Evolutionary conservation across 2,329 filamentous ascomycete genomes (phyloP), one percentile per base, ranked within the genome.

Genomic region (Fusarium haematococcum): DNA sequence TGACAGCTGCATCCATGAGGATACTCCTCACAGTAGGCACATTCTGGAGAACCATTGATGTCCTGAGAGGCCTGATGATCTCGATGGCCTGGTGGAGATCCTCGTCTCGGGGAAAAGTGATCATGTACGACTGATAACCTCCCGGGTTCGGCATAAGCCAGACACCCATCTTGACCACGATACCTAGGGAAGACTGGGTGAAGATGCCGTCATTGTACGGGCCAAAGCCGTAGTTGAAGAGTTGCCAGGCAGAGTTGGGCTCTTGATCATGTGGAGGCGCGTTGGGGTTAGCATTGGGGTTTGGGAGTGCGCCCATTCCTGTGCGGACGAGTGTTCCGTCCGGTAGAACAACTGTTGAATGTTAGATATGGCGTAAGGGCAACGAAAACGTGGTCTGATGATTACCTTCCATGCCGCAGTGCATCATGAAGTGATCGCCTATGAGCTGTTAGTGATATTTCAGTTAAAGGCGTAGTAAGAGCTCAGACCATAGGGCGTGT

Each of bases 1-100:
- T 65, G 6, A 77, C 75, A 5, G 75, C 75, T 18, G 75, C 75
- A 2, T 77, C 75, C 2, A 77, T 18, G 2, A 77, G 63, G 4
- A 77, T 56, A 18, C 74, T 73, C 9, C 75, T 56, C 0, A 77
- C 54, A 4, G 75, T 77, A 0, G 75, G 75, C 0, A 77, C 75
- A 20, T 77, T 77, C 16, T 77, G 75, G 1, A 77, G 25, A 0
- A 75, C 70, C 75, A 77, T 77, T 3, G 73, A 70, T 8, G 72
- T 69, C 4, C 73, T 48, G 13, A 77, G 70, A 0, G 75, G 75
- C 4, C 75, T 41, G 13, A 77, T 77, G 1, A 75, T 73, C 43
- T 77, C 75, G 7, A 77, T 62, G 5, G 71, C 71, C 4, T 76
- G 65, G 18, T 76, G 68, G 5, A 77, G 68, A 10, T 77, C 73